Evolutionary conservation across 352 stramenopile species (phyloP), one percentile per base, ranked within the genome.

Genomic region (Globisporangium acanthophoron): DNA sequence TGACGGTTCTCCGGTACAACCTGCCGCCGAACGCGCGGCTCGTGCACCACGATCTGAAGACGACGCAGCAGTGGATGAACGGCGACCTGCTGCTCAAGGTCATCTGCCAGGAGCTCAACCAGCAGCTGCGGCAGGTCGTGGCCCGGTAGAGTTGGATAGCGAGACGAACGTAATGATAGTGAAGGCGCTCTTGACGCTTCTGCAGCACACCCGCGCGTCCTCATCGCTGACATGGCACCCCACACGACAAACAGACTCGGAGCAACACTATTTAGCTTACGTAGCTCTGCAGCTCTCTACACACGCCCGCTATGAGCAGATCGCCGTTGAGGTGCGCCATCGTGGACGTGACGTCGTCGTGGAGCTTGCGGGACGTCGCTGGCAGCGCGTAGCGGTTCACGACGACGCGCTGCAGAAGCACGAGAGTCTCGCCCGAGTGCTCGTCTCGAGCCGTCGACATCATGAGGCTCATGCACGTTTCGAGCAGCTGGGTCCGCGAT

Each of bases 21-120:
- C 54, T 82, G 18, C 65, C 68, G 33, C 75, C 76, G 11, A 76
- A 70, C 52, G 76, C 76, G 27, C 60, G 62, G 1, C 59, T 62
- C 15, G 44, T 87, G 57, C 74, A 84, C 55, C 59, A 69, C 49
- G 76, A 87, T 59, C 62, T 87, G 52, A 64, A 71, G 40, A 76
- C 71, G 20, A 71, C 72, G 40, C 45, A 75, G 37, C 63, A 76
- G n/a, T 80, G 75, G 65, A 57, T 82, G 57, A 87, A 87, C 51
- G 76, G 76, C 41, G 76, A 87, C 61, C 51, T 87, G 52, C 65
- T 79, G 53, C 81, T 83, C 64, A 71, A 79, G 56, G 73, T 86
- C 21, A 52, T 83, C 15, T 83, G 73, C 64, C 62, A 74, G 24
- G 62, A 79, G 24, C 66, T 86, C 7, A 65, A 78, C n/a, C 55